These are phyloP conservation scores for Rosa persica DNA, from an alignment of 306 rosid genomes.

Conservation along the genomic window DNA sequence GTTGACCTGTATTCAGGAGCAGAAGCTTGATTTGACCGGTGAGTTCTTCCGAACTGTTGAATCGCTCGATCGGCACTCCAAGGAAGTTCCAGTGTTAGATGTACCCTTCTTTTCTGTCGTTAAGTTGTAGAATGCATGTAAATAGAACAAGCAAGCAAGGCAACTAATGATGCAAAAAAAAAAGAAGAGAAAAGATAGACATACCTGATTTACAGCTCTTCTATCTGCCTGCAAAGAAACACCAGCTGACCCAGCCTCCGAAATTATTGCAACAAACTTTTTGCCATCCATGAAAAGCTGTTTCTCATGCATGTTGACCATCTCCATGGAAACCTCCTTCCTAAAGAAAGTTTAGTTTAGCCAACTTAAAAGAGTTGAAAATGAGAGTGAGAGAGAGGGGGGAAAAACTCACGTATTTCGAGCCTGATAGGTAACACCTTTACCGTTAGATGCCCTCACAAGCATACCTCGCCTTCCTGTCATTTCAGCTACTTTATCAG, in stretches of 20 bases:
- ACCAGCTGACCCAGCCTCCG: slow-evolving; percentile 99
- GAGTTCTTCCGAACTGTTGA: slow-evolving; percentile 99
- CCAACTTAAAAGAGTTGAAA: slow-evolving; percentile 1
- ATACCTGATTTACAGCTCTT: slow-evolving; percentile 86
- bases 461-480: slow-evolving; percentile 99
- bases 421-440: slow-evolving; percentile 96
- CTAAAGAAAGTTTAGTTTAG: slow-evolving; percentile 39
- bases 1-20: slow-evolving; percentile 99
- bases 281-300: slow-evolving; percentile 98
- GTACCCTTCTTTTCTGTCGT: slow-evolving; percentile 91
- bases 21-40: slow-evolving; percentile 97
- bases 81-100: slow-evolving; percentile 93
- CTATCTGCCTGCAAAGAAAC: slow-evolving; percentile 98
- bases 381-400: not conserved
- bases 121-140: slow-evolving; percentile 23
- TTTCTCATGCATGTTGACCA: slow-evolving; percentile 99
- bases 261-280: slow-evolving; percentile 87
- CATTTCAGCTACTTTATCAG: slow-evolving; percentile 94
- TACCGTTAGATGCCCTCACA: slow-evolving; percentile 87
- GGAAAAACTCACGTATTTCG: slow-evolving; percentile 86
- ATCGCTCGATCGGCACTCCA: slow-evolving; percentile 99
- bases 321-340: slow-evolving; percentile 94
- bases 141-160: slow-evolving; percentile 15
- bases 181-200: slow-evolving; percentile 17
- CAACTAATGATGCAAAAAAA: slow-evolving; percentile 15